Base-by-base conservation (phyloP, 2,329 filamentous ascomycete species). In the Fusarium compactum region DNA sequence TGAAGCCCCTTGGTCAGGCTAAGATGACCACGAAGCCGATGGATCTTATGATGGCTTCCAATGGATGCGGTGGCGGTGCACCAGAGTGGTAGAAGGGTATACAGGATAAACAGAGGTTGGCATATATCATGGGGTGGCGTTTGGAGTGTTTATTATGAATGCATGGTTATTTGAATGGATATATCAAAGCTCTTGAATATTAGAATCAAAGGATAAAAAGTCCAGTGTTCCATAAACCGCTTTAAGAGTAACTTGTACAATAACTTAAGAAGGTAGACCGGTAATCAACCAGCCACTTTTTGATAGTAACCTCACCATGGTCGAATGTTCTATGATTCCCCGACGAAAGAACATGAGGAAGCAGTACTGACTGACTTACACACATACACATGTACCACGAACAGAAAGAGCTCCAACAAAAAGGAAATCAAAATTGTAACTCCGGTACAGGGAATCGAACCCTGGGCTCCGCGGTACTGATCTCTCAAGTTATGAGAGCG, bases 51-150 rank as follows among this genome's bases (percentile, higher is more conserved):
- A 77, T 75, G 18, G 81, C 79, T 8, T 79, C 71, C 5, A 76
- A 71, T 45, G 76, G 82, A 2, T 83, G 84, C 55, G 84, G 83
- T 12, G 75, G 74, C 18, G 75, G 74, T 43, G 82, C 82, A 45
- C 81, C 82, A 30, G 84, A 86, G 20, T 86, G 85, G 85, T 86
- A 76, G 62, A 48, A 38, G 32, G 34, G 16, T n/a, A 48, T 34
- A 66, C 22, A 58, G 6, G 27, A 54, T 54, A 51, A 16, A 62
- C 15, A 29, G 22, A 46, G 25, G 40, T 20, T 25, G 16, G 22
- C 48, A 38, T 18, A 43, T 52, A 54, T 62, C 34, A 53, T 30
- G 40, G 46, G 24, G 46, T 53, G 67, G 61, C 67, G 67, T 71
- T 71, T 20, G 34, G 45, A 46, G 18, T n/a, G 24, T 34, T 40